Conservation (phyloP, 2,329 filamentous ascomycete species). For the Endocalyx cinctus region DNA sequence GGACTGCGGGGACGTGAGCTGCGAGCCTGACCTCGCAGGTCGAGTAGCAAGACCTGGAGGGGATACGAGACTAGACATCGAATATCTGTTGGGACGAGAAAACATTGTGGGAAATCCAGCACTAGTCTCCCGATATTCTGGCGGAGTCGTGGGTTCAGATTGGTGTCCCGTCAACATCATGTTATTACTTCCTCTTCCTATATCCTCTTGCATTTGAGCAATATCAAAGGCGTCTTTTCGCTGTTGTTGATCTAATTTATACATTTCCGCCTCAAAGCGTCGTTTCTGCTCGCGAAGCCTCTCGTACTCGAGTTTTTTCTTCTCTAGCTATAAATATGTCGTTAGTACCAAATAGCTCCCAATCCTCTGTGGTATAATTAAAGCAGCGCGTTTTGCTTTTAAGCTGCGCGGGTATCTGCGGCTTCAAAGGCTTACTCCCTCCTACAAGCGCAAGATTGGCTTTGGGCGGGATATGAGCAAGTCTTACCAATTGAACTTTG, state of each 20-base stretch:
- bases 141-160: slow-evolving; percentile 93
- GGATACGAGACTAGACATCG: slow-evolving; percentile 80
- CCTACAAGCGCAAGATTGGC: no score
- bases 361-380: no score
- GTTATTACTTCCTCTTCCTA: slow-evolving; percentile 51
- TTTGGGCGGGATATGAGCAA: no score
- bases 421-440: no score
- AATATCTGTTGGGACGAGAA: slow-evolving; percentile 82
- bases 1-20: slow-evolving; percentile 72
- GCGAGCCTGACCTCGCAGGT: slow-evolving; percentile 70
- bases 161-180: slow-evolving; percentile 64
- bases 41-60: slow-evolving; percentile 72
- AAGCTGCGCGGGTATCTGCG: no score
- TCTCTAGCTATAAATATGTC: slow-evolving; percentile 68
- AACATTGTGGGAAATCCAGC: slow-evolving; percentile 74
- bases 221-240: slow-evolving; percentile 79
- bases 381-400: no score
- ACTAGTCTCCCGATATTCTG: slow-evolving; percentile 74
- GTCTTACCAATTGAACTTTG: slow-evolving; percentile 68
- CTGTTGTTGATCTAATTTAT: slow-evolving; percentile 80
- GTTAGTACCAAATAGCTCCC: no score
- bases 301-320: slow-evolving; percentile 91
- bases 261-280: slow-evolving; percentile 88
- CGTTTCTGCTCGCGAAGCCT: slow-evolving; percentile 83
- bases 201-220: slow-evolving; percentile 76